Evolutionary conservation across 106 monocot species (phyloP), one percentile per base, ranked within the genome.

Genomic region (Allium sativum): DNA sequence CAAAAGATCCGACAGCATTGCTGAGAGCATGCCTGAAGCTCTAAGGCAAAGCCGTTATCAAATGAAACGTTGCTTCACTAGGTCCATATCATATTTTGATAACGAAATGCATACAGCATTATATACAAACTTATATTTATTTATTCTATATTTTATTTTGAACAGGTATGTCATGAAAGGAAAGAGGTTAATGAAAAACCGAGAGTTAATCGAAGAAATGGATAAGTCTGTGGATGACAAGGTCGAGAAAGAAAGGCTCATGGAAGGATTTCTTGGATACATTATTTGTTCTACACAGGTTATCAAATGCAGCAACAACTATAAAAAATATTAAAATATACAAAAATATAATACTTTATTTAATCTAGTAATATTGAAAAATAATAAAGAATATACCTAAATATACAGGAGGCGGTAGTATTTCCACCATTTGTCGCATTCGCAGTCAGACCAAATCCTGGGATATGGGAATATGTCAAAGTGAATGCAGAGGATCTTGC

Each of bases 241-340:
- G 65, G 58, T 78, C 0, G 95, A 95, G 68, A 95, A 90, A 58
- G 47, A 63, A 11, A 90, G 70, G 73, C 78, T 95, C 21, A 73
- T 95, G 84, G 95, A 95, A 68, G 95, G 95, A 40, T 84, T 84
- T 48, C 90, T 95, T 12, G 95, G 95, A 47, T 90, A 79, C 79
- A 84, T 95, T 62, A 87, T 95, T 56, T 77, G 70, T 72, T 90
- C 84, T 18, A 90, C 95, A 50, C 95, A 90, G 89, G 94, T 90
- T 50, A 50, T 50, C 31, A 31, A 31, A 31, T 2, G 31, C 4
- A 12, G 48, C 6, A 6, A 3, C 48, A 50, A 50, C 8, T 50
- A 6, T 12, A 6, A 15, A 12, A 50, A 50, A 50, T 50, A 50
- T 12, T 50, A 15, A 6, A 15, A 50, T 50, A 12, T 6, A 12